Conservation (phyloP, 1,284 basidiomycete species). For the Leccinum pachyderme region DNA sequence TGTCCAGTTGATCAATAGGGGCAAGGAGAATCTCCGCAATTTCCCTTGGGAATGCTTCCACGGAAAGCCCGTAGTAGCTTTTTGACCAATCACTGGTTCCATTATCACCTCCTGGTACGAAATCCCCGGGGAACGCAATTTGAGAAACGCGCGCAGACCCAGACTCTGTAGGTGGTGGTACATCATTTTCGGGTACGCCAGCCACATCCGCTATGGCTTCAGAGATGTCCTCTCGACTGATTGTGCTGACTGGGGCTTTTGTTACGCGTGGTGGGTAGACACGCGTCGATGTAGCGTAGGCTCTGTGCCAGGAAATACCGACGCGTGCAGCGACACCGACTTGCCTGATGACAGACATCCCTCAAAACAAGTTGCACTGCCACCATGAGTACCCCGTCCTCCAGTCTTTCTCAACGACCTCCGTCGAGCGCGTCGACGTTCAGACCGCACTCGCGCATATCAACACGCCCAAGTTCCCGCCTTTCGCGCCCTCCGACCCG, state of each 20-base stretch:
- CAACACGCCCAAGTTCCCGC: slow-evolving; percentile 51
- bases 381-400: slow-evolving; percentile 31
- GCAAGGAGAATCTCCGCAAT: slow-evolving; percentile 72
- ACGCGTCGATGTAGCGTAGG: slow-evolving; percentile 26
- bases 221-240: slow-evolving; percentile 16
- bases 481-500: slow-evolving; percentile 41
- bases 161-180: slow-evolving; percentile 10
- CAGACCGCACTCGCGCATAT: slow-evolving; percentile 53
- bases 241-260: slow-evolving; percentile 32
- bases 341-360: slow-evolving; percentile 22
- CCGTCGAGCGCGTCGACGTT: slow-evolving; percentile 37
- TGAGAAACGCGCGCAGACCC: slow-evolving; percentile 15
- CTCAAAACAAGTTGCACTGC: slow-evolving; percentile 12
- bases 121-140: slow-evolving; percentile 27
- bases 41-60: slow-evolving; percentile 77
- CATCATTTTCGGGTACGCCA: slow-evolving; percentile 7
- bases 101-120: slow-evolving; percentile 22
- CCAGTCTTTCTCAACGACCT: slow-evolving; percentile 34
- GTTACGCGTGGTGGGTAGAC: slow-evolving; percentile 17
- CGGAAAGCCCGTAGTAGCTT: slow-evolving; percentile 82
- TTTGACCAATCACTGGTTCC: slow-evolving; percentile 78
- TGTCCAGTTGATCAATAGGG: slow-evolving; percentile 74
- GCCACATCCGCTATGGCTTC: slow-evolving; percentile 22
- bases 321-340: slow-evolving; percentile 8
- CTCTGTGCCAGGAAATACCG: slow-evolving; percentile 1